These are phyloP conservation scores for Botryotinia globosa DNA, from an alignment of 2,329 filamentous ascomycete genomes.

Conservation along the genomic window DNA sequence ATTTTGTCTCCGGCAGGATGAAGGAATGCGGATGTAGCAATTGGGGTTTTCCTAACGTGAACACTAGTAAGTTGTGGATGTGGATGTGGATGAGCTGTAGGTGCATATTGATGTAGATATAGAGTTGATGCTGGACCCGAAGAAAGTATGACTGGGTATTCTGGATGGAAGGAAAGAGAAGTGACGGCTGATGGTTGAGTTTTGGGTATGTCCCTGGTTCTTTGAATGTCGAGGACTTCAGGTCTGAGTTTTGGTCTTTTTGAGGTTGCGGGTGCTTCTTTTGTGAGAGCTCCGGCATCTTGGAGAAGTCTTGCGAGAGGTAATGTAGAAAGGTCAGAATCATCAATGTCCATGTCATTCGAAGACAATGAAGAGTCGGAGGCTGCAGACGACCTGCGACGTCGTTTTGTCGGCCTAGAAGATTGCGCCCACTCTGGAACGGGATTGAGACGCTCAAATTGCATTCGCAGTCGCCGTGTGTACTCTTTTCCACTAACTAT, in stretches of 20 bases:
- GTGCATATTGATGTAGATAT: slow-evolving; percentile 84
- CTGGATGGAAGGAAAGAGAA: slow-evolving; percentile 84
- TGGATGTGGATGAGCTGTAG: slow-evolving; percentile 68
- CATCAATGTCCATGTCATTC: slow-evolving; percentile 51
- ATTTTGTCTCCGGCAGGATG: slow-evolving; percentile 71
- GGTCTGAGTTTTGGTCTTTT: slow-evolving; percentile 74
- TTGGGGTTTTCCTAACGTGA: slow-evolving; percentile 78
- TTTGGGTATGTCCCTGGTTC: slow-evolving; percentile 80
- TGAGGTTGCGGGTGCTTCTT: slow-evolving; percentile 43
- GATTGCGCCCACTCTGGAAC: slow-evolving; percentile 60
- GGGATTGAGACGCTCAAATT: slow-evolving; percentile 63
- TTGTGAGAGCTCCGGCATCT: slow-evolving; percentile 64
- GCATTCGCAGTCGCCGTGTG: slow-evolving; percentile 71
- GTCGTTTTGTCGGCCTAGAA: slow-evolving; percentile 50
- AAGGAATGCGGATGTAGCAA: slow-evolving; percentile 80
- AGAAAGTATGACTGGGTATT: slow-evolving; percentile 83
- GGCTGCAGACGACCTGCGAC: slow-evolving; percentile 50
- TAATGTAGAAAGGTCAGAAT: slow-evolving; percentile 62
- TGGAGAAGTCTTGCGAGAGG: slow-evolving; percentile 80
- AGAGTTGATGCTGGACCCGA: slow-evolving; percentile 82
- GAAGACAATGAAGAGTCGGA: slow-evolving; percentile 41
- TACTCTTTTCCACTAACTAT: slow-evolving; percentile 85
- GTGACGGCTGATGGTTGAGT: slow-evolving; percentile 75
- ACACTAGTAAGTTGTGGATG: slow-evolving; percentile 90
- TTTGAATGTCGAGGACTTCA: slow-evolving; percentile 86